Evolutionary conservation across 2,329 filamentous ascomycete genomes (phyloP).

Genomic region (Kalaharituber pfeilii): DNA sequence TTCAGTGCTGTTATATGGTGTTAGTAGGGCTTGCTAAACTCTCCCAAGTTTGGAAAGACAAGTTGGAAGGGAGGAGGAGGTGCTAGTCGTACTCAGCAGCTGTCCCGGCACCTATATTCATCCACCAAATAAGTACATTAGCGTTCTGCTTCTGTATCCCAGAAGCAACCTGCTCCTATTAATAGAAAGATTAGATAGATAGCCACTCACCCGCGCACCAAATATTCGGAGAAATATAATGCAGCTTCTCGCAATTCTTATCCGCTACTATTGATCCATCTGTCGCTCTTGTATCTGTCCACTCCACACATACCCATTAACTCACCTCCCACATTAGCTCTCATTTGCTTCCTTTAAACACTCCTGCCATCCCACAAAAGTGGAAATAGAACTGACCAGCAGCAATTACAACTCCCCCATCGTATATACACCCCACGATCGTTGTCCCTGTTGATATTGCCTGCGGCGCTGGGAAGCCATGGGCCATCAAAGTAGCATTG

Average conservation of each 20-base stretch:
- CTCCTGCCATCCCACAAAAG: neutral
- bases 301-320: neutral
- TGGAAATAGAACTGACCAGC: conserved; percentile 18
- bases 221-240: conserved; percentile 96
- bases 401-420: conserved; percentile 77
- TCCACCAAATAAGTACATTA: neutral
- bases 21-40: neutral
- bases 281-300: conserved; percentile 80
- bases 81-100: conserved; percentile 88
- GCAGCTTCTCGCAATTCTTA: conserved; percentile 99
- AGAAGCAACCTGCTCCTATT: neutral
- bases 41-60: too few relatives aligned
- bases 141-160: neutral
- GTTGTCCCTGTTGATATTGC: conserved; percentile 97
- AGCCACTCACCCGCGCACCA: conserved; percentile 59
- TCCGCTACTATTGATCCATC: conserved; percentile 96
- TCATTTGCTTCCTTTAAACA: too few relatives aligned
- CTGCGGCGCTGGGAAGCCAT: conserved; percentile 86
- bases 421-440: conserved; percentile 91
- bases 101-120: conserved; percentile 53
- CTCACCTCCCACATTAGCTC: neutral
- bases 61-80: conserved; percentile 43
- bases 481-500: conserved; percentile 87
- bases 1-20: conserved; percentile 36
- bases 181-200: neutral